Conservation (phyloP, 768 basidiomycete species). For the Calocybe indica region DNA sequence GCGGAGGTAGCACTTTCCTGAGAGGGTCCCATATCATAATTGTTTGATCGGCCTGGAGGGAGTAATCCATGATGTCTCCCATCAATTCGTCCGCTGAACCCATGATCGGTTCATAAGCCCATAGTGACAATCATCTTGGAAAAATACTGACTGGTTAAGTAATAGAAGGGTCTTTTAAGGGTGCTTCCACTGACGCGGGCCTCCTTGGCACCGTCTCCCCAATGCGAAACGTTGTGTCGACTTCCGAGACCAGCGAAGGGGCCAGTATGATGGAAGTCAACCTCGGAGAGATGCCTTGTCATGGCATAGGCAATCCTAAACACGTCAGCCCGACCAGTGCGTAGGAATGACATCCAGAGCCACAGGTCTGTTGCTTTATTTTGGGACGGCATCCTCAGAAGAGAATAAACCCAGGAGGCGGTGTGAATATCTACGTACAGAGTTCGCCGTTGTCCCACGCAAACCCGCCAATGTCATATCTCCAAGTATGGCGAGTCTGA, state of each 20-base stretch:
- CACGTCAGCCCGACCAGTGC: slow-evolving; percentile 30
- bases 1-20: slow-evolving; percentile 29
- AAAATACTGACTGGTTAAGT: slow-evolving; percentile 22
- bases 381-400: not conserved
- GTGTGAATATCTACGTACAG: slow-evolving; percentile 12
- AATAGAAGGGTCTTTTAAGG: slow-evolving; percentile 30
- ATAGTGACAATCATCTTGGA: not conserved
- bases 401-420: not conserved
- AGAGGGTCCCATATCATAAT: slow-evolving; percentile 35
- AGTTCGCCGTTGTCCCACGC: slow-evolving; percentile 34
- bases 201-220: slow-evolving; percentile 36
- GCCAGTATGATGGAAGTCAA: slow-evolving; percentile 31
- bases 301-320: slow-evolving; percentile 28
- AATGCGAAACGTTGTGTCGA: slow-evolving; percentile 31
- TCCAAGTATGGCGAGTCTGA: slow-evolving; percentile 31
- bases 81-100: slow-evolving; percentile 28
- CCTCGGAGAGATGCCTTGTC: slow-evolving; percentile 31
- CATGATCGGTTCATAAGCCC: not conserved
- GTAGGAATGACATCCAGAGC: slow-evolving; percentile 34
- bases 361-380: slow-evolving; percentile 27
- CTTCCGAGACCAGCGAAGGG: slow-evolving; percentile 30
- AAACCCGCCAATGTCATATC: slow-evolving; percentile 31
- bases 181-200: slow-evolving; percentile 28
- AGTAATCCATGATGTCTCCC: slow-evolving; percentile 32
- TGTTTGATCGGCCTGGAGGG: slow-evolving; percentile 27